Conservation (phyloP, 2,329 filamentous ascomycete genomes). For the Hypoxylon sp. region DNA sequence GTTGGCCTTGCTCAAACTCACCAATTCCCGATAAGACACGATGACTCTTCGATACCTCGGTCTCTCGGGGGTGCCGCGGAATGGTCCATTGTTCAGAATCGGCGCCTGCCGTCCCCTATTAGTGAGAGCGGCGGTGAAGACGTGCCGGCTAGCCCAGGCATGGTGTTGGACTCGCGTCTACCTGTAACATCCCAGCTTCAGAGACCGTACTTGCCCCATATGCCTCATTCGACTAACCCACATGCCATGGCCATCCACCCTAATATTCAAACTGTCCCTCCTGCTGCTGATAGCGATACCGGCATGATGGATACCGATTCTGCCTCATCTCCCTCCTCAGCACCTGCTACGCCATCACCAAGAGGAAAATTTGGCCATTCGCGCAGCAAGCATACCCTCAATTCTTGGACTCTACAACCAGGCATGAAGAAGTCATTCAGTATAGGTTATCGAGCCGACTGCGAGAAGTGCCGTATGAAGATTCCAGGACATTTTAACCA, state of each 20-base stretch:
- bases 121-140: constrained; percentile 69
- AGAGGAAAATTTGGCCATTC: constrained; percentile 69
- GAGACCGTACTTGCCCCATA: constrained; percentile 55
- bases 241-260: constrained; percentile 56
- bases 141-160: constrained; percentile 56
- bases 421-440: constrained; percentile 80
- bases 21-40: constrained; percentile 55
- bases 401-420: constrained; percentile 72
- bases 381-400: constrained; percentile 72
- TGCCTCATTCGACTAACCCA: constrained; percentile 56
- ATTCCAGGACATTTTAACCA: constrained; percentile 87
- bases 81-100: constrained; percentile 68
- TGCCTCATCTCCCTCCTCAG: constrained; percentile 55
- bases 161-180: constrained; percentile 57
- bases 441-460: constrained; percentile 84
- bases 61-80: constrained; percentile 62
- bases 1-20: constrained; percentile 43
- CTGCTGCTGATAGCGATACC: constrained; percentile 46
- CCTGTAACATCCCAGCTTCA: constrained; percentile 55
- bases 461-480: constrained; percentile 81
- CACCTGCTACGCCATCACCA: constrained; percentile 62
- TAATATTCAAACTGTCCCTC: constrained; percentile 55
- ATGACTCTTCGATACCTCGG: constrained; percentile 65
- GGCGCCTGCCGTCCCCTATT: constrained; percentile 72
- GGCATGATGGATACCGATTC: constrained; percentile 56